Conservation (phyloP, 768 basidiomycete species). For the Hebeloma cylindrosporum region DNA sequence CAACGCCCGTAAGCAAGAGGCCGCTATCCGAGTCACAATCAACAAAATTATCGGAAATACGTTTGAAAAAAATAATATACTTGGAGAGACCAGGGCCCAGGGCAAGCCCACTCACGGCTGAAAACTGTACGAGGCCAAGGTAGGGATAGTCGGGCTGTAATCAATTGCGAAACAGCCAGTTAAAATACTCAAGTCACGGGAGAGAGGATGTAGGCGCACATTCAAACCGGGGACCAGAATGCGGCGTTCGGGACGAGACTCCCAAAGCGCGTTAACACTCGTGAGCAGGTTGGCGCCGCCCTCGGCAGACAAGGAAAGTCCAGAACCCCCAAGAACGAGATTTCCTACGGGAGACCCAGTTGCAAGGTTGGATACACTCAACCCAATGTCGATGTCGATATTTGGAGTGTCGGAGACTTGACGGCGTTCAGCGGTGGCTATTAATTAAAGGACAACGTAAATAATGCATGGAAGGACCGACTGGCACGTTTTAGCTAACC, state of each 20-base stretch:
- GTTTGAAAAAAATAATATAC: not conserved
- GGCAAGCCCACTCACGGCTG: slow-evolving; percentile 1
- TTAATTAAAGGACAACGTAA: not conserved
- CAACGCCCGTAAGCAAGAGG: slow-evolving; percentile 6
- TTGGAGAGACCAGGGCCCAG: slow-evolving; percentile 6
- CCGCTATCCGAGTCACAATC: not conserved
- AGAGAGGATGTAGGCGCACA: not conserved
- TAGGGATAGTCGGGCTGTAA: slow-evolving; percentile 2
- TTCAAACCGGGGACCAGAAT: not conserved
- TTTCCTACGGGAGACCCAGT: slow-evolving; percentile 4
- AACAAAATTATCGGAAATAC: not conserved
- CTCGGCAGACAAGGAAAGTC: not conserved
- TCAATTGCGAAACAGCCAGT: not conserved
- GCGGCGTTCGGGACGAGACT: slow-evolving; percentile 1
- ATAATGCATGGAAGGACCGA: not conserved
- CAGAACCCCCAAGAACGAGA: not conserved
- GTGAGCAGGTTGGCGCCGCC: not conserved
- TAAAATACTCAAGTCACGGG: not conserved
- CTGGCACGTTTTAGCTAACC: not conserved
- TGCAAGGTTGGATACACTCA: not conserved
- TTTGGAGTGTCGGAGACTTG: not conserved
- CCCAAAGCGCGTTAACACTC: not conserved
- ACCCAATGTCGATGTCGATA: not conserved
- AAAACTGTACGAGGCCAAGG: slow-evolving; percentile 3
- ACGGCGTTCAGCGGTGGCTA: slow-evolving; percentile 6